phyloP scores from a whole-genome alignment of 495 filamentous ascomycete species.

The Pyrenopolyporus hunteri region DNA sequence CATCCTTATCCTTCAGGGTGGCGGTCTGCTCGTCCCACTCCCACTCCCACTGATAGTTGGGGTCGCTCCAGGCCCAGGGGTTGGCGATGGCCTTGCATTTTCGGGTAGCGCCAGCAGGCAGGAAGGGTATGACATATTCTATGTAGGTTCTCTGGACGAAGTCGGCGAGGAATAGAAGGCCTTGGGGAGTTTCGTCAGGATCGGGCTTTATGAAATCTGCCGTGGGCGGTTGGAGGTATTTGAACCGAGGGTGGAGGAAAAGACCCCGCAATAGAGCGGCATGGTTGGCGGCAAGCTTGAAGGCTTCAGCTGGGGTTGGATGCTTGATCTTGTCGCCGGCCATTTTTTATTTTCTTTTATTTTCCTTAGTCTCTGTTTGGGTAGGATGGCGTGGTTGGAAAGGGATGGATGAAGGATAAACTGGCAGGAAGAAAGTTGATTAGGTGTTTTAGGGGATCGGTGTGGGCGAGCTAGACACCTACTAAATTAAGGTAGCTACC shows the following conservation, averaged over 20 bases:
- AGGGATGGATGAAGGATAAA: too few relatives aligned
- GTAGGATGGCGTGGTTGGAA: too few relatives aligned
- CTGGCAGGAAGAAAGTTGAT: too few relatives aligned
- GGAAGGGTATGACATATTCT: conserved; percentile 38
- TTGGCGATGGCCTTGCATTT: conserved; percentile 41
- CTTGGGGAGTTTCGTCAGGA: conserved; percentile 23
- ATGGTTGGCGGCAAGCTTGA: conserved; percentile 30
- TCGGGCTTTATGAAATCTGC: conserved; percentile 32
- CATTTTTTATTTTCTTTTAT: conserved; percentile 17
- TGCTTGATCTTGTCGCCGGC: conserved; percentile 17
- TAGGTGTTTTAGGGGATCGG: too few relatives aligned
- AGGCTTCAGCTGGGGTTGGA: conserved; percentile 37
- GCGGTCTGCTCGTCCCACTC: conserved; percentile 35
- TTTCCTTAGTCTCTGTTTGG: background rate
- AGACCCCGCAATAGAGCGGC: conserved; percentile 35
- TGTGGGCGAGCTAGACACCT: too few relatives aligned
- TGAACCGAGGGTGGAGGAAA: conserved; percentile 30
- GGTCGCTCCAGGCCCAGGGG: conserved; percentile 38
- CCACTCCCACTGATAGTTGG: conserved; percentile 37
- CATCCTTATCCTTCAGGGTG: conserved; percentile 48
- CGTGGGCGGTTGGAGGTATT: conserved; percentile 35
- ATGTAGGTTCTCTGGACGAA: conserved; percentile 40
- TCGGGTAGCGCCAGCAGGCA: conserved; percentile 37
- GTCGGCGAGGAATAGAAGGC: conserved; percentile 34
- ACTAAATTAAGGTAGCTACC: too few relatives aligned